Evolutionary conservation across 768 basidiomycete genomes (phyloP).

Genomic region (Phaffia australis): DNA sequence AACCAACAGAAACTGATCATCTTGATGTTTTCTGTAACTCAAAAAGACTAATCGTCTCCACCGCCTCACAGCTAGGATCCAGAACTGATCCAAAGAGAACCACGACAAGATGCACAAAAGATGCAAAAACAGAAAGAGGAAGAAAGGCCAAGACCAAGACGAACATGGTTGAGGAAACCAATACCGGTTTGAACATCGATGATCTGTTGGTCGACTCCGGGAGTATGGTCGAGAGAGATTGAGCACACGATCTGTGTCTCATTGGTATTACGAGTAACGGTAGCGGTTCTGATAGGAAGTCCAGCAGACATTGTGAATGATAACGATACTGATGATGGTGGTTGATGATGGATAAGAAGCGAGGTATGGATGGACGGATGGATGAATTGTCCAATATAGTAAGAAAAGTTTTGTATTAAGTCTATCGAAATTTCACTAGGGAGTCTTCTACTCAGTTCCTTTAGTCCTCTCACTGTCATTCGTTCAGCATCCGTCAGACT

Average conservation of each 20-base stretch:
- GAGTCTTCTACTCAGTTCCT: too few relatives aligned
- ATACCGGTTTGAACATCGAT: constrained; percentile 88
- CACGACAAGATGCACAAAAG: background rate
- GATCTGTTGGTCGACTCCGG: constrained; percentile 53
- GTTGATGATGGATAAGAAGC: too few relatives aligned
- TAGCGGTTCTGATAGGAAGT: constrained; percentile 32
- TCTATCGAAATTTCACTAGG: too few relatives aligned
- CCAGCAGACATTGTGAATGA: too few relatives aligned
- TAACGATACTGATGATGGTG: too few relatives aligned
- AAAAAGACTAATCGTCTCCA: background rate
- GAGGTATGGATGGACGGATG: too few relatives aligned
- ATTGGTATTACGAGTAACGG: constrained; percentile 69
- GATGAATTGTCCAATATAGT: too few relatives aligned
- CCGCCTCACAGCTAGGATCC: background rate
- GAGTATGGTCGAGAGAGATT: constrained; percentile 67
- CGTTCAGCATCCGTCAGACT: too few relatives aligned
- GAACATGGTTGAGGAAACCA: constrained; percentile 95
- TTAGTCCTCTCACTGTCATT: too few relatives aligned
- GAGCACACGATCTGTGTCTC: constrained; percentile 82
- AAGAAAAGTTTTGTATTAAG: too few relatives aligned
- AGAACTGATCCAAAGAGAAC: background rate
- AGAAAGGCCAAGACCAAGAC: constrained; percentile 29
- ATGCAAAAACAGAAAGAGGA: background rate
- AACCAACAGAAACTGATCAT: too few relatives aligned
- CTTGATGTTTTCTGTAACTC: too few relatives aligned